phyloP scores from a whole-genome alignment of 495 filamentous ascomycete species.

The Lasiosphaeria ovina region DNA sequence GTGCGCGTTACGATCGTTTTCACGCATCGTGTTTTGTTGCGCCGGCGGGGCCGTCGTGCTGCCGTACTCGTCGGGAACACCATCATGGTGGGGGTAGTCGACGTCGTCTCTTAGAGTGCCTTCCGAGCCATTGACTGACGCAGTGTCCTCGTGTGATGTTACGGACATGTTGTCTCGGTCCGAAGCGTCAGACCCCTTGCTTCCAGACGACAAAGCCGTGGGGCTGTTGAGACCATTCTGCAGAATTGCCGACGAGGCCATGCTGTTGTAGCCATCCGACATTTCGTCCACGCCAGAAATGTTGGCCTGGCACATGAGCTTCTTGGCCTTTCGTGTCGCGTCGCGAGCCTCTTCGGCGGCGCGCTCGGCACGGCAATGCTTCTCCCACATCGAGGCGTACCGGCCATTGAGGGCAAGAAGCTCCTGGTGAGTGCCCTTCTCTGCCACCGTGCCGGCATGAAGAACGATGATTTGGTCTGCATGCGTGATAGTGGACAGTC shows the following conservation, averaged over 20 bases:
- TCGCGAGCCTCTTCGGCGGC: slow-evolving; percentile 70
- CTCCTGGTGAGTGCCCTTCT: slow-evolving; percentile 84
- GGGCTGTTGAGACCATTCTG: slow-evolving; percentile 25
- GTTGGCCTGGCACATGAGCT: slow-evolving; percentile 49
- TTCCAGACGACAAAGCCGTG: slow-evolving; percentile 5
- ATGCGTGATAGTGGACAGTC: slow-evolving; percentile 88
- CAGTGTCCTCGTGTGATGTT: slow-evolving; percentile 18
- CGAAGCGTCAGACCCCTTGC: slow-evolving; percentile 13
- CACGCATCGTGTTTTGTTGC: background rate
- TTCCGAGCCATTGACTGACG: slow-evolving; percentile 24
- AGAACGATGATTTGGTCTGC: slow-evolving; percentile 96
- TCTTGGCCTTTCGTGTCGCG: slow-evolving; percentile 55
- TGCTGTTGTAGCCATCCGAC: slow-evolving; percentile 35
- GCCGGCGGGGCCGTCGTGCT: slow-evolving; percentile 3
- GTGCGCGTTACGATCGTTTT: background rate
- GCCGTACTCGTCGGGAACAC: slow-evolving; percentile 7
- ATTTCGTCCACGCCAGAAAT: slow-evolving; percentile 26
- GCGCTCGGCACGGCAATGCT: slow-evolving; percentile 85
- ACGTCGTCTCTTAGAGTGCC: slow-evolving; percentile 29
- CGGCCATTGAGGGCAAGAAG: slow-evolving; percentile 72
- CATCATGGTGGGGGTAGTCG: slow-evolving; percentile 10
- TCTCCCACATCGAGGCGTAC: slow-evolving; percentile 93
- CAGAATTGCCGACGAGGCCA: slow-evolving; percentile 32
- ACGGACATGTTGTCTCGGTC: slow-evolving; percentile 19
- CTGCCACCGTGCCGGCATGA: slow-evolving; percentile 76